Evolutionary conservation across 768 basidiomycete genomes (phyloP), one percentile per base, ranked within the genome.

Genomic region (Trametes villosa): DNA sequence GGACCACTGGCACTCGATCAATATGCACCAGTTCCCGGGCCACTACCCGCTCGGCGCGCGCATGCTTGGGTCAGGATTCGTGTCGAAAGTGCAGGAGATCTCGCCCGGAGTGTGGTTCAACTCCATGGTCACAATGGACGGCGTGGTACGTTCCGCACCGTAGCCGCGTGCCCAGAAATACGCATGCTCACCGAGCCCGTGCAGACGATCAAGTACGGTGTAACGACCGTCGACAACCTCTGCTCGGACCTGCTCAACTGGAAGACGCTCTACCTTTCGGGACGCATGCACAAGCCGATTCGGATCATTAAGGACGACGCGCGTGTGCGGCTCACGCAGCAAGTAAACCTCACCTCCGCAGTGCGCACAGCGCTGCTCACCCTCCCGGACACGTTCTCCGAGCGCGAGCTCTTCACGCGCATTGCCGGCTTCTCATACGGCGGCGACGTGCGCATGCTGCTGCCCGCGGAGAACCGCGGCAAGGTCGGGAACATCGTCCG

Each of bases 81-180:
- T 98, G n/a, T 82, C 89, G 18, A 82, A 78, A 53, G 75, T 96
- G 50, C 88, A 97, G 76, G 87, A 83, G 22, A 55, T 91, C 3
- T 80, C 79, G 4, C 96, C 97, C 0, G 94, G 94, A 6, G 84
- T 98, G 22, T 99, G 97, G 97, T 99, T 96, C 74, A 97, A 97
- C 67, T 86, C 96, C 0, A 92, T 88, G 74, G 87, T 96, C 30
- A 85, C 87, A 7, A 86, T 96, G 75, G 82, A 86, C 53, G 94
- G 89, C 51, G 88, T 90, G 68, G 94, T 97, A 74, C 74, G 93
- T 83, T 53, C 22, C 36, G 22, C 44, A 47, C 13, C 8, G 4
- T n/a, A n/a, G n/a, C 12, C 41, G 29, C 22, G 9, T 18, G 36
- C 31, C 33, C 6, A 4, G 22, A 22, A 3, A 24, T 44, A 22